These are phyloP conservation scores for Talaromyces atroroseus DNA, from an alignment of 2,329 filamentous ascomycete species.

Conservation along the genomic window DNA sequence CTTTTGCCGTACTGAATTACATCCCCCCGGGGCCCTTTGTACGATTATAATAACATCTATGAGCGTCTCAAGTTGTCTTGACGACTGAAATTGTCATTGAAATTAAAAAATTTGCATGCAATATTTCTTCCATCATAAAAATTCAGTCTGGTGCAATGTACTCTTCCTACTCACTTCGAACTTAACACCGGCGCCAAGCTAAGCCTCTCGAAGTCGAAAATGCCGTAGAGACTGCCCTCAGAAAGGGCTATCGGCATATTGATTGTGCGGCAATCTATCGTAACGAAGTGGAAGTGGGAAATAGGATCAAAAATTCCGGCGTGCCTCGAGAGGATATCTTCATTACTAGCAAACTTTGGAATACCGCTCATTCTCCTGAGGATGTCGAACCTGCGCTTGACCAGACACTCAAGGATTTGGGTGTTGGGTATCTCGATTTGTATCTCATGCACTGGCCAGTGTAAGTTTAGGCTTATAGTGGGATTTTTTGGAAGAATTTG, in stretches of 20 bases:
- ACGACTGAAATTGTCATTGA: too few relatives aligned
- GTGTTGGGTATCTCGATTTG: slow-evolving; percentile 75
- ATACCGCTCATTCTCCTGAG: slow-evolving; percentile 63
- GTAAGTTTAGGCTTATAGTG: neutral
- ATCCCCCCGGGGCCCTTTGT: too few relatives aligned
- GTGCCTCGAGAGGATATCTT: slow-evolving; percentile 75
- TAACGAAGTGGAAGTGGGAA: slow-evolving; percentile 74
- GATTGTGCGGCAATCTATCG: slow-evolving; percentile 35
- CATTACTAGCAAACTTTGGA: slow-evolving; percentile 81
- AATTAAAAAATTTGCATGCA: too few relatives aligned
- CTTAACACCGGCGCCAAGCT: slow-evolving; percentile 58
- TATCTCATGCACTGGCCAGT: slow-evolving; percentile 81
- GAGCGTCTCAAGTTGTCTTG: too few relatives aligned
- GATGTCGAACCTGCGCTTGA: slow-evolving; percentile 62
- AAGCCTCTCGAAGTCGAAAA: slow-evolving; percentile 53
- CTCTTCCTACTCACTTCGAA: slow-evolving; percentile 49
- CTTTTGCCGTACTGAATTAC: neutral
- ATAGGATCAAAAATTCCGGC: slow-evolving; percentile 62
- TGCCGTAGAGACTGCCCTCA: slow-evolving; percentile 55
- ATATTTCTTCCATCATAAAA: neutral
- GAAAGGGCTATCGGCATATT: slow-evolving; percentile 38
- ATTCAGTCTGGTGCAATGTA: slow-evolving; percentile 39
- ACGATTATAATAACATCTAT: too few relatives aligned
- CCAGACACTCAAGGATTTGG: slow-evolving; percentile 66
- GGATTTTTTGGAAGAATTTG: neutral